Percentiles rank a stretch among this genome's conserved stretches.
Evolutionary conservation across 805 yeast genomes (phyloP).

Genomic region (Barnettozyma vustinii): DNA sequence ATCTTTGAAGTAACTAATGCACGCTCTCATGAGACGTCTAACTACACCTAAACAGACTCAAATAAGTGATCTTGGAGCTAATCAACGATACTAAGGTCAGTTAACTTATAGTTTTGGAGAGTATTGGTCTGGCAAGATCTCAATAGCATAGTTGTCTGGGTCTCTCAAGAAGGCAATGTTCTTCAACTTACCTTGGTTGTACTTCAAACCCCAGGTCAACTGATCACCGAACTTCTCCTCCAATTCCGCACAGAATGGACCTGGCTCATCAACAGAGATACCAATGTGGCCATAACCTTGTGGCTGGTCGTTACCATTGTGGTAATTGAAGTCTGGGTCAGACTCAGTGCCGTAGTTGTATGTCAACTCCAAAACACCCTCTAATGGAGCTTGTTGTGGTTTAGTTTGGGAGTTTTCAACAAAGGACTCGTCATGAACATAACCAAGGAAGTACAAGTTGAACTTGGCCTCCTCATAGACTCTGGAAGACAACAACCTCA

Average conservation of each 20-base stretch:
- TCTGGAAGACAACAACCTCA: slow-evolving; percentile 58
- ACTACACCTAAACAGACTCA: neutral
- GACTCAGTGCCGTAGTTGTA: slow-evolving; percentile 94
- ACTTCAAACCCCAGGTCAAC: slow-evolving; percentile 57
- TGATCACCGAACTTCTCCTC: slow-evolving; percentile 40
- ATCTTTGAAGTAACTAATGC: too few relatives aligned
- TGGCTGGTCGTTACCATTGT: slow-evolving; percentile 73
- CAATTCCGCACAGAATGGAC: slow-evolving; percentile 44
- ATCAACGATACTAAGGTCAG: neutral
- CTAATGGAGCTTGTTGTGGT: slow-evolving; percentile 37
- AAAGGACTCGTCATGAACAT: slow-evolving; percentile 39
- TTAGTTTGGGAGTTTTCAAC: slow-evolving; percentile 36
- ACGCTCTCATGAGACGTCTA: too few relatives aligned
- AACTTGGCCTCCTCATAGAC: slow-evolving; percentile 69
- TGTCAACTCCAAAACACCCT: slow-evolving; percentile 82
- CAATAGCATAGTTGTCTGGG: slow-evolving; percentile 88
- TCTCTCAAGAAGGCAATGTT: slow-evolving; percentile 71
- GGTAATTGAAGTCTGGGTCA: slow-evolving; percentile 71
- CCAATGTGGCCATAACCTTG: slow-evolving; percentile 89
- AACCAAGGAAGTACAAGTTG: slow-evolving; percentile 82
- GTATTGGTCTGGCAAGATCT: slow-evolving; percentile 45
- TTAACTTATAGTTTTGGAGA: neutral
- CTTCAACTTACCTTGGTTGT: slow-evolving; percentile 49
- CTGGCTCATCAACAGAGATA: slow-evolving; percentile 61
- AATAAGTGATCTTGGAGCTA: neutral